phyloP scores from a whole-genome alignment of 1,284 basidiomycete species.

The Trichosporon inkin region DNA sequence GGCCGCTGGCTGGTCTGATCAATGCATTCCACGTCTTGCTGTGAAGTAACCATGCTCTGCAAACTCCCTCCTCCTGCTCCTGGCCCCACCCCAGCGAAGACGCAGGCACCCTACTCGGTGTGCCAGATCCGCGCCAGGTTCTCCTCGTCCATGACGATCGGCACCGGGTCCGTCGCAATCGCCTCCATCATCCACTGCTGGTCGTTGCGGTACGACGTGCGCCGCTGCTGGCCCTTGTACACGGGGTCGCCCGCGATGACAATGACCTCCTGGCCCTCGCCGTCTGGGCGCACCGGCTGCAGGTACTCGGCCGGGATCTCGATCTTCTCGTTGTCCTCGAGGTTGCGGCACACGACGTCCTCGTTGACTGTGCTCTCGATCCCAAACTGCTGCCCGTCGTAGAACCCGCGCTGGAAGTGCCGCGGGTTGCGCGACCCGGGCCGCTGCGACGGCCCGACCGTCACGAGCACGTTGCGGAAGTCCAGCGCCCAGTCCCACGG shows the following conservation, averaged over 20 bases:
- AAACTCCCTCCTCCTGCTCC: background rate
- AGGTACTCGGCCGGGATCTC: slow-evolving; percentile 45
- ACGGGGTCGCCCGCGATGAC: slow-evolving; percentile 30
- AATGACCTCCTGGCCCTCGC: slow-evolving; percentile 38
- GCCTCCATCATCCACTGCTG: slow-evolving; percentile 47
- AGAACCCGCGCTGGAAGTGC: slow-evolving; percentile 42
- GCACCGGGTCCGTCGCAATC: slow-evolving; percentile 30
- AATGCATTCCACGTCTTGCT: background rate
- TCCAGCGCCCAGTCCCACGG: slow-evolving; percentile 47
- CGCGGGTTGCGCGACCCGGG: slow-evolving; percentile 37
- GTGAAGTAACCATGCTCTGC: no score
- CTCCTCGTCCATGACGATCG: slow-evolving; percentile 34
- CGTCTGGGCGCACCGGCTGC: slow-evolving; percentile 33
- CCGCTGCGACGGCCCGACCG: slow-evolving; percentile 34
- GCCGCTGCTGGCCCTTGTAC: slow-evolving; percentile 37
- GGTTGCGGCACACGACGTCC: slow-evolving; percentile 28
- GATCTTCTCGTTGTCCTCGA: slow-evolving; percentile 26
- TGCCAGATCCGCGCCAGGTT: slow-evolving; percentile 42
- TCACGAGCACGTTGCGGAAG: slow-evolving; percentile 47
- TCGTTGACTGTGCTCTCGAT: slow-evolving; percentile 28
- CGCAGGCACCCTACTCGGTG: slow-evolving; percentile 5
- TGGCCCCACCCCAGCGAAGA: no score
- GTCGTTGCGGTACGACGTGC: slow-evolving; percentile 36
- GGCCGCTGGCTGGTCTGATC: background rate
- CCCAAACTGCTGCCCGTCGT: slow-evolving; percentile 38